These are phyloP conservation scores for Lyophyllum shimeji DNA, from an alignment of 768 basidiomycete genomes.

Conservation along the genomic window DNA sequence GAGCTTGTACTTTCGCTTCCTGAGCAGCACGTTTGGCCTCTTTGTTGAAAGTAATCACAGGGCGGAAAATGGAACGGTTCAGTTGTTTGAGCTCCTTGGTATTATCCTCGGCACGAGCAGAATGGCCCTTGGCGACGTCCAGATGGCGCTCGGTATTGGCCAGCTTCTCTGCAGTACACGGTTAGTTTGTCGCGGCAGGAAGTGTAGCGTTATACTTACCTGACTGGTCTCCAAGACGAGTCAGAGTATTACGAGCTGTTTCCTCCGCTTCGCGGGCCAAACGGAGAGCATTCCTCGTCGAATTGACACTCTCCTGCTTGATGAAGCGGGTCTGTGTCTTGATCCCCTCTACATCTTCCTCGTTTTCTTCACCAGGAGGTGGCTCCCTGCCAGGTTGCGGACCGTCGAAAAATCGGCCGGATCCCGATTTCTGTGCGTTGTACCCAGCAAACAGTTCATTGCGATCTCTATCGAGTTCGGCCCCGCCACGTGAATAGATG, in stretches of 20 bases:
- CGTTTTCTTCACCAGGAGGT: conserved; percentile 66
- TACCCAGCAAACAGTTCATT: conserved; percentile 76
- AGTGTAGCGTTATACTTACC: conserved; percentile 49
- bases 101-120: conserved; percentile 83
- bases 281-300: conserved; percentile 87
- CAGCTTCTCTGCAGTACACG: conserved; percentile 63
- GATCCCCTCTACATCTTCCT: conserved; percentile 92
- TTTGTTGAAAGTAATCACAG: conserved; percentile 91
- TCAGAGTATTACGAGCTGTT: conserved; percentile 85
- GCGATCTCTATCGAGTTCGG: conserved; percentile 59
- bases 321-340: conserved; percentile 85
- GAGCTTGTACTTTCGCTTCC: conserved; percentile 78
- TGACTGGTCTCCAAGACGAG: conserved; percentile 87
- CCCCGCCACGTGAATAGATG: conserved; percentile 61
- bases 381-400: conserved; percentile 45
- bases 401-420: conserved; percentile 71
- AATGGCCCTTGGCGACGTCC: conserved; percentile 88
- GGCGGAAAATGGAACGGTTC: conserved; percentile 92
- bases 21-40: conserved; percentile 87
- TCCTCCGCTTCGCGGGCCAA: conserved; percentile 96
- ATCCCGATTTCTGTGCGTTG: conserved; percentile 55
- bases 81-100: conserved; percentile 92
- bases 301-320: conserved; percentile 91
- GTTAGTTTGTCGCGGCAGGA: neutral
- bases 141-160: conserved; percentile 94